Conservation (phyloP, 805 yeast genomes). For the Metschnikowia kunwiensis region DNA sequence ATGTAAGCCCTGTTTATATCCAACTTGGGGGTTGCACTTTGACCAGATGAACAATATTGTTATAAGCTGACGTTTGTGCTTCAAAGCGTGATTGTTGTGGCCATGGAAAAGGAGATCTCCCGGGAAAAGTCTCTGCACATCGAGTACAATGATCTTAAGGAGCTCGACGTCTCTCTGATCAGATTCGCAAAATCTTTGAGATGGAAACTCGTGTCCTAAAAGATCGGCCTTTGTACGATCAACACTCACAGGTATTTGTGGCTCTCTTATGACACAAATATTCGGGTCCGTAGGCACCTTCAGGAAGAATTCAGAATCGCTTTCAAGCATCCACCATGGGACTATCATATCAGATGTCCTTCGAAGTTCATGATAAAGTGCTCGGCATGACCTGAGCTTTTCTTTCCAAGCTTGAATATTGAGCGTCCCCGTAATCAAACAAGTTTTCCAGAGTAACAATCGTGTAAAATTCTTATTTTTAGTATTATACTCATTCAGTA, state of each 20-base stretch:
- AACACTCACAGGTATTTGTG: no score
- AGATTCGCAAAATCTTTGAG: no score
- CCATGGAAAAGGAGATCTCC: constrained; percentile 33
- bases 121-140: constrained; percentile 53
- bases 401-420: constrained; percentile 34
- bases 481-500: constrained; percentile 29
- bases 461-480: constrained; percentile 26
- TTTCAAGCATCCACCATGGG: constrained; percentile 38
- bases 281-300: not conserved
- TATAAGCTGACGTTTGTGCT: constrained; percentile 31
- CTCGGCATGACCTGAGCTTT: constrained; percentile 28
- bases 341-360: constrained; percentile 28
- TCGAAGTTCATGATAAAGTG: constrained; percentile 33
- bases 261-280: no score
- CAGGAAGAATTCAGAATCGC: constrained; percentile 28
- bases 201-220: no score
- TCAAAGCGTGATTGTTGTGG: constrained; percentile 16
- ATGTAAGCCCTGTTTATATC: constrained; percentile 50
- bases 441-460: constrained; percentile 37
- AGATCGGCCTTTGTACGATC: no score
- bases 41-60: constrained; percentile 49
- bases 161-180: constrained; percentile 39
- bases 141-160: constrained; percentile 44
- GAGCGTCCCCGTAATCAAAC: constrained; percentile 35
- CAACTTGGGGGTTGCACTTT: constrained; percentile 43